phyloP scores from a whole-genome alignment of 805 yeast genomes.

The Hanseniaspora clermontiae region DNA sequence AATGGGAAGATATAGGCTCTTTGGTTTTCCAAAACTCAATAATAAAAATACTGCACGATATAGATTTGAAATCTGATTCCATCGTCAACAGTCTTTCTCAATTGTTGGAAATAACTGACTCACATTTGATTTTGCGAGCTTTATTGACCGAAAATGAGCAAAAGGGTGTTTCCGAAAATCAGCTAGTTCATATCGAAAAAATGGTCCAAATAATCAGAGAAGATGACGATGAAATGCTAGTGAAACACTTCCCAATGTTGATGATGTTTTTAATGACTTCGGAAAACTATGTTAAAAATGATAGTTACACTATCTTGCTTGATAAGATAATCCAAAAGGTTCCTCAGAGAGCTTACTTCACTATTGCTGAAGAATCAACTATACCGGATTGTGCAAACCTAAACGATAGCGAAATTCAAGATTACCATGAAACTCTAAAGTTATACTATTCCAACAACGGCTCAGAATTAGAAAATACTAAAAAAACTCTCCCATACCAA shows the following conservation, averaged over 20 bases:
- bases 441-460: not conserved
- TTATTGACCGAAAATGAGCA: constrained; percentile 31
- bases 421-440: not conserved
- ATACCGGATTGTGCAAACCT: constrained; percentile 1
- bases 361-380: constrained; percentile 34
- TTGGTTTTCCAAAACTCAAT: constrained; percentile 57
- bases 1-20: constrained; percentile 84
- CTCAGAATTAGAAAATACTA: not conserved
- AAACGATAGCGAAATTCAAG: constrained; percentile 12
- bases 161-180: constrained; percentile 41
- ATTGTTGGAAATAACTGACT: constrained; percentile 79
- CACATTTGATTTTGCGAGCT: constrained; percentile 53
- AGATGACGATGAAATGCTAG: constrained; percentile 75
- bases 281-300: not conserved
- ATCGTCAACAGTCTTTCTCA: constrained; percentile 47
- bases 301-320: constrained; percentile 30
- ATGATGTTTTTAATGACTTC: constrained; percentile 36
- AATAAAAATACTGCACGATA: constrained; percentile 46
- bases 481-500: not conserved
- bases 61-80: constrained; percentile 29
- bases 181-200: constrained; percentile 51
- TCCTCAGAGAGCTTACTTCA: constrained; percentile 52
- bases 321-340: constrained; percentile 38
- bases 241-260: constrained; percentile 62
- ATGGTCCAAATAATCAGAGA: constrained; percentile 22